Conservation (phyloP, 1,284 basidiomycete species). For the Rhizoctonia solani region DNA sequence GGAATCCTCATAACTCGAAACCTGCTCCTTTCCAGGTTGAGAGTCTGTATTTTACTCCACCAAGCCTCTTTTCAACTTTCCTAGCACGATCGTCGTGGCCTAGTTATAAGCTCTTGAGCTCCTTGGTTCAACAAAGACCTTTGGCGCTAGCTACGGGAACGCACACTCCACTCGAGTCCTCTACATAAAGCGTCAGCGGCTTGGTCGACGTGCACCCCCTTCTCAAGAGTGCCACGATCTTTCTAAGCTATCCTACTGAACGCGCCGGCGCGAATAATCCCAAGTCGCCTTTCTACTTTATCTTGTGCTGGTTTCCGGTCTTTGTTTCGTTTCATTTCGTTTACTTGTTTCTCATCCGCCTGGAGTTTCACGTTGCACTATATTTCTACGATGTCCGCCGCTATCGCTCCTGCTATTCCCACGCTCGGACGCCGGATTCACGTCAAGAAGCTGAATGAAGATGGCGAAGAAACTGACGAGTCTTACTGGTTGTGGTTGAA, state of each 20-base stretch:
- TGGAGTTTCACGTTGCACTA: neutral
- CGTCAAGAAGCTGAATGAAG: slow-evolving; percentile 22
- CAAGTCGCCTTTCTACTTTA: slow-evolving; percentile 6
- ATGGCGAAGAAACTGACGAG: slow-evolving; percentile 29
- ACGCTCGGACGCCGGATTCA: slow-evolving; percentile 32
- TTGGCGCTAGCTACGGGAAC: slow-evolving; percentile 25
- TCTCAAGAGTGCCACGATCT: neutral
- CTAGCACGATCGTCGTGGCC: neutral
- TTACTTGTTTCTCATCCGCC: neutral
- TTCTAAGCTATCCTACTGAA: slow-evolving; percentile 10
- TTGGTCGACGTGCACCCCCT: slow-evolving; percentile 7
- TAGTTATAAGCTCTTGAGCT: slow-evolving; percentile 11
- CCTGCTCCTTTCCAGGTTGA: slow-evolving; percentile 3
- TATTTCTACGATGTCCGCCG: slow-evolving; percentile 14
- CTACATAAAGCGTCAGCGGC: slow-evolving; percentile 20
- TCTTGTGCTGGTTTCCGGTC: slow-evolving; percentile 18
- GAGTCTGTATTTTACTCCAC: slow-evolving; percentile 10
- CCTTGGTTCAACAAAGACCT: slow-evolving; percentile 33
- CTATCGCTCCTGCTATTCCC: slow-evolving; percentile 23
- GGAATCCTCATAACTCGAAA: slow-evolving; percentile 26
- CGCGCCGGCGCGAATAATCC: slow-evolving; percentile 32
- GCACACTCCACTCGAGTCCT: slow-evolving; percentile 1
- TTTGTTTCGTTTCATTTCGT: slow-evolving; percentile 13
- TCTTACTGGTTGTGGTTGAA: slow-evolving; percentile 33
- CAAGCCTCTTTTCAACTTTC: slow-evolving; percentile 11